These are phyloP conservation scores for Cryptosporidium viatorum DNA, from an alignment of 169 alveolate genomes.

Conservation along the genomic window DNA sequence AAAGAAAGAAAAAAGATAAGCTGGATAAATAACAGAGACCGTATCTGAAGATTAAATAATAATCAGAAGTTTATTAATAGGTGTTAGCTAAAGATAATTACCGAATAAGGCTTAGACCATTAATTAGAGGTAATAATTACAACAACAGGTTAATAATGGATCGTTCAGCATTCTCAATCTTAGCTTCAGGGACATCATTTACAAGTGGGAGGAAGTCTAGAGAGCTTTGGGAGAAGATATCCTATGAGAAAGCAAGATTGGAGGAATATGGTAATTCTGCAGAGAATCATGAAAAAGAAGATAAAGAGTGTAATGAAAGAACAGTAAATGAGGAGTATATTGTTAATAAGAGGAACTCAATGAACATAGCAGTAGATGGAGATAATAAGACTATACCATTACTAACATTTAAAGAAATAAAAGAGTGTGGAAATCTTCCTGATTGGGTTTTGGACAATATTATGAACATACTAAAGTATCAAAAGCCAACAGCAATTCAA, in stretches of 20 bases:
- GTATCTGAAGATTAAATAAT: neutral
- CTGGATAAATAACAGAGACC: neutral
- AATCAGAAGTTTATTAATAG: too few relatives aligned
- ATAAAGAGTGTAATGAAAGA: neutral
- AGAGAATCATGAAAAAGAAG: neutral
- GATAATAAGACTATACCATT: slow-evolving; percentile 47
- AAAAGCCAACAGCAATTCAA: slow-evolving; percentile 86
- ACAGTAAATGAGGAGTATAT: neutral
- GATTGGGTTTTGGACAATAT: slow-evolving; percentile 48
- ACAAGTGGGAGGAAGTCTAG: slow-evolving; percentile 56
- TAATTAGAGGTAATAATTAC: neutral
- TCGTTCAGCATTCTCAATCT: slow-evolving; percentile 44
- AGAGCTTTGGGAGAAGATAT: slow-evolving; percentile 66
- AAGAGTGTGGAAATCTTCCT: slow-evolving; percentile 6
- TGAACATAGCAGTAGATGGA: slow-evolving; percentile 56
- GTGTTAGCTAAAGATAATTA: neutral
- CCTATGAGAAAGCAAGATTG: slow-evolving; percentile 15
- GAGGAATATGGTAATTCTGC: neutral
- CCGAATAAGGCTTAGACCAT: neutral
- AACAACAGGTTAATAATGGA: neutral
- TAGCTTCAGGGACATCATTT: slow-evolving; percentile 68
- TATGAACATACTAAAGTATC: slow-evolving; percentile 26
- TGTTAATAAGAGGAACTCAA: slow-evolving; percentile 16
- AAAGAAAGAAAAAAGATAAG: neutral
- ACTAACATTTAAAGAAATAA: slow-evolving; percentile 42